Percentiles rank a stretch among this genome's conserved stretches.
Evolutionary conservation across 2,329 filamentous ascomycete genomes (phyloP).

Genomic region (Tolypocladium paradoxum): DNA sequence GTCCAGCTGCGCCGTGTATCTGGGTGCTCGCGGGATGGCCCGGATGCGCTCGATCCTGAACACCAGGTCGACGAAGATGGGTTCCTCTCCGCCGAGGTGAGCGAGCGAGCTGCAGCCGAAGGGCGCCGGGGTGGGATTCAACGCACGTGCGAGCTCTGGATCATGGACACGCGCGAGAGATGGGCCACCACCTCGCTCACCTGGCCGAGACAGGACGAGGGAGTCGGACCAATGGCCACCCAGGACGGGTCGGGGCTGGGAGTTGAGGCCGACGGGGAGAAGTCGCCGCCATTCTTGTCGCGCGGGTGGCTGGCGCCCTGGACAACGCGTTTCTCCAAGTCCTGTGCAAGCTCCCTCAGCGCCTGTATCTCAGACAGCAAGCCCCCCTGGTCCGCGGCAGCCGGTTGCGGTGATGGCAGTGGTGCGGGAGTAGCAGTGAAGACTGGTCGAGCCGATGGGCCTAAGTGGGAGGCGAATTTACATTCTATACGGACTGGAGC

Average conservation of each 20-base stretch:
- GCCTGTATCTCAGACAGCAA: background rate
- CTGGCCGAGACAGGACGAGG: background rate
- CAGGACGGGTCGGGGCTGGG: background rate
- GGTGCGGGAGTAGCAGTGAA: background rate
- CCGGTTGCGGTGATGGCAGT: background rate
- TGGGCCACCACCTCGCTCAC: background rate
- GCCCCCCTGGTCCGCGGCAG: background rate
- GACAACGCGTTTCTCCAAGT: background rate
- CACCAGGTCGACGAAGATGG: background rate
- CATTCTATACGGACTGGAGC: background rate
- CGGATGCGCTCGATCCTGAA: background rate
- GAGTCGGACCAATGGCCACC: background rate
- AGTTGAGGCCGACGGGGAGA: background rate
- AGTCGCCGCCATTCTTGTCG: background rate
- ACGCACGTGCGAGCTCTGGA: background rate
- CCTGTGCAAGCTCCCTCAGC: background rate
- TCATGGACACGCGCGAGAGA: background rate
- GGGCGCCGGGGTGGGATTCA: background rate
- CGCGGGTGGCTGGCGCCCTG: background rate
- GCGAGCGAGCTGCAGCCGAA: background rate
- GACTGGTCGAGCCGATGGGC: background rate
- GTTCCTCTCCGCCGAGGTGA: background rate
- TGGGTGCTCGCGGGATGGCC: background rate
- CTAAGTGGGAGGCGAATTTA: background rate
- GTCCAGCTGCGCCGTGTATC: background rate